A percentile compares a stretch with the other conserved stretches of the same genome.
These are phyloP conservation scores for Spencermartinsiella europaea DNA, from an alignment of 805 yeast species.

Conservation along the genomic window DNA sequence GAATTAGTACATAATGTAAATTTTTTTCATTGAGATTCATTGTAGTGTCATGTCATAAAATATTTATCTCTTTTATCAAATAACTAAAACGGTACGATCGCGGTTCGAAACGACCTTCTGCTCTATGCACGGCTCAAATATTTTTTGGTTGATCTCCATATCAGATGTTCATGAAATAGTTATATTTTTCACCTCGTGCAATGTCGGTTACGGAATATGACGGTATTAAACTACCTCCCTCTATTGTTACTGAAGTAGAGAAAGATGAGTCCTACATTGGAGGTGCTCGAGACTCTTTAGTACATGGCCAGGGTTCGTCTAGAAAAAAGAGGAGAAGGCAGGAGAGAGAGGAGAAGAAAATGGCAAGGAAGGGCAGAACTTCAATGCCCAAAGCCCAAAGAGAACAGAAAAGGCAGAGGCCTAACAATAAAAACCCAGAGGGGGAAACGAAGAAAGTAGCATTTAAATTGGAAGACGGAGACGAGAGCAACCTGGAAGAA, in stretches of 20 bases:
- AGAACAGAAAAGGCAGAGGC: constrained; percentile 10
- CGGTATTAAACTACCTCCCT: constrained; percentile 12
- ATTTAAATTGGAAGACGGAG: constrained; percentile 16
- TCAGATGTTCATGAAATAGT: background rate
- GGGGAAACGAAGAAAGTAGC: constrained; percentile 2
- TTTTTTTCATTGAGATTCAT: background rate
- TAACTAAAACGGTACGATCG: too few relatives aligned
- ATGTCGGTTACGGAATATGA: constrained; percentile 5
- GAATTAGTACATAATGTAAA: constrained; percentile 13
- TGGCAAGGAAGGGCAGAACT: constrained; percentile 5
- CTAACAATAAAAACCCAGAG: constrained; percentile 21
- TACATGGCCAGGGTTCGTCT: constrained; percentile 30
- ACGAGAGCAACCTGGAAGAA: background rate
- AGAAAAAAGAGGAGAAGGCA: constrained; percentile 29
- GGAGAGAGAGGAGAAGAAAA: constrained; percentile 12
- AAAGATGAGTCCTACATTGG: background rate
- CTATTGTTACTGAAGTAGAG: constrained; percentile 13
- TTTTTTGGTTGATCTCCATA: background rate
- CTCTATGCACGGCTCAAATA: background rate
- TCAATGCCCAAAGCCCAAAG: background rate
- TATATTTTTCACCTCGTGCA: too few relatives aligned
- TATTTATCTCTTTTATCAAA: too few relatives aligned
- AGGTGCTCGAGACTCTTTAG: constrained; percentile 1
- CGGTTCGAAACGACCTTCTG: too few relatives aligned
- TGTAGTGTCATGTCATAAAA: background rate